Conservation (phyloP, 2,329 filamentous ascomycete species). For the Penicillium sp. region DNA sequence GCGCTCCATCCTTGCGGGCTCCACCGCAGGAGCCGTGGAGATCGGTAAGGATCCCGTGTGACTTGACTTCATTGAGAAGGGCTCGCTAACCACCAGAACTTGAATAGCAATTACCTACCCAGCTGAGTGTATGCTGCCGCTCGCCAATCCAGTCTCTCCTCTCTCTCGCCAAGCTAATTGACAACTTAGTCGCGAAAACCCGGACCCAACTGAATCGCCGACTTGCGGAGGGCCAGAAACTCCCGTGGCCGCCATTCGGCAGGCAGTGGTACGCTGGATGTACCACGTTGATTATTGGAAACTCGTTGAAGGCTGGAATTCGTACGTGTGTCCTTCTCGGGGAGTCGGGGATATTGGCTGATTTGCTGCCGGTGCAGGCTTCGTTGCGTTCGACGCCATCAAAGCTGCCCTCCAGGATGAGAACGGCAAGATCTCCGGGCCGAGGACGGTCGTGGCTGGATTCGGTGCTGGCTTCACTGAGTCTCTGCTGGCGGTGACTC, state of each 20-base stretch:
- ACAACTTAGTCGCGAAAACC: constrained; percentile 78
- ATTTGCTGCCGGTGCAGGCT: constrained; percentile 55
- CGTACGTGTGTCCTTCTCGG: constrained; percentile 58
- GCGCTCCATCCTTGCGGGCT: constrained; percentile 88
- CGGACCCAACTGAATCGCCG: constrained; percentile 88
- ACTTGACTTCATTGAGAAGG: background rate
- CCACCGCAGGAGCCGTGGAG: constrained; percentile 90
- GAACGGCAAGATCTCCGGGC: constrained; percentile 85
- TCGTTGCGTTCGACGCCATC: constrained; percentile 95
- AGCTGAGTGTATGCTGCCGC: constrained; percentile 71
- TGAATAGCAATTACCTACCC: constrained; percentile 81
- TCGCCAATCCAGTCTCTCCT: background rate
- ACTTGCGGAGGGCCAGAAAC: constrained; percentile 77
- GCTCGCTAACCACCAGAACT: constrained; percentile 25
- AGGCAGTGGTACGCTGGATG: constrained; percentile 96
- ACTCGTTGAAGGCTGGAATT: constrained; percentile 94
- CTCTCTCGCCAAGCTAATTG: constrained; percentile 10
- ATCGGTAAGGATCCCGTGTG: constrained; percentile 63
- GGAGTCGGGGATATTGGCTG: background rate
- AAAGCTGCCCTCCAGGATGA: constrained; percentile 79
- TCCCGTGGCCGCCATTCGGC: constrained; percentile 93
- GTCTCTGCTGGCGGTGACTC: constrained; percentile 88
- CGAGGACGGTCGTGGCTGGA: constrained; percentile 86
- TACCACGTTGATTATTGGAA: constrained; percentile 94
- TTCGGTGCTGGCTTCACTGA: constrained; percentile 96